Evolutionary conservation across 2,329 filamentous ascomycete species (phyloP).

Genomic region (Davidsoniella virescens): DNA sequence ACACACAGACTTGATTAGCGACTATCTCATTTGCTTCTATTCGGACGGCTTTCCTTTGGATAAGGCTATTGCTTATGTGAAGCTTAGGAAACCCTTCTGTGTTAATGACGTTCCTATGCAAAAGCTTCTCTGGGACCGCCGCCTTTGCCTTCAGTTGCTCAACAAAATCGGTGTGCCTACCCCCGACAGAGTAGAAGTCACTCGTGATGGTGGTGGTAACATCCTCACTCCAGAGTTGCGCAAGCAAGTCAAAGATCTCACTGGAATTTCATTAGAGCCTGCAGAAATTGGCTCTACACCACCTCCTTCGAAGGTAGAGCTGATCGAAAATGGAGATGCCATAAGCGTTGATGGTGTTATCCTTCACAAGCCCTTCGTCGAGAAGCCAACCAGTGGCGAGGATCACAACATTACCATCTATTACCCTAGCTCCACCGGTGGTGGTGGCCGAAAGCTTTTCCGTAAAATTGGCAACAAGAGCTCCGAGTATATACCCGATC

Average conservation of each 20-base stretch:
- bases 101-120: slow-evolving; percentile 98
- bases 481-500: slow-evolving; percentile 72
- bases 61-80: slow-evolving; percentile 91
- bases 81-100: slow-evolving; percentile 85
- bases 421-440: slow-evolving; percentile 72
- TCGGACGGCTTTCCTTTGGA: slow-evolving; percentile 93
- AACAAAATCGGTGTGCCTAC: slow-evolving; percentile 84
- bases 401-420: slow-evolving; percentile 99
- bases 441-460: slow-evolving; percentile 82
- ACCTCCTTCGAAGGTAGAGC: slow-evolving; percentile 59
- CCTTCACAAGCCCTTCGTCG: slow-evolving; percentile 87
- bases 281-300: not conserved
- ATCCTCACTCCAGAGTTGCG: slow-evolving; percentile 65
- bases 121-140: slow-evolving; percentile 87
- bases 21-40: slow-evolving; percentile 96
- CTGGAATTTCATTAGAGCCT: slow-evolving; percentile 53
- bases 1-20: slow-evolving; percentile 26
- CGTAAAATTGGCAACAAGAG: slow-evolving; percentile 98
- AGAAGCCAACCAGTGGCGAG: slow-evolving; percentile 95
- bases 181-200: slow-evolving; percentile 77
- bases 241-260: slow-evolving; percentile 58
- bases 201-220: slow-evolving; percentile 74
- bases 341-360: slow-evolving; percentile 70
- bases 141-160: slow-evolving; percentile 73
- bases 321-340: slow-evolving; percentile 81